Base-by-base conservation (phyloP, 2,329 filamentous ascomycete species). In the Curvularia lunata region DNA sequence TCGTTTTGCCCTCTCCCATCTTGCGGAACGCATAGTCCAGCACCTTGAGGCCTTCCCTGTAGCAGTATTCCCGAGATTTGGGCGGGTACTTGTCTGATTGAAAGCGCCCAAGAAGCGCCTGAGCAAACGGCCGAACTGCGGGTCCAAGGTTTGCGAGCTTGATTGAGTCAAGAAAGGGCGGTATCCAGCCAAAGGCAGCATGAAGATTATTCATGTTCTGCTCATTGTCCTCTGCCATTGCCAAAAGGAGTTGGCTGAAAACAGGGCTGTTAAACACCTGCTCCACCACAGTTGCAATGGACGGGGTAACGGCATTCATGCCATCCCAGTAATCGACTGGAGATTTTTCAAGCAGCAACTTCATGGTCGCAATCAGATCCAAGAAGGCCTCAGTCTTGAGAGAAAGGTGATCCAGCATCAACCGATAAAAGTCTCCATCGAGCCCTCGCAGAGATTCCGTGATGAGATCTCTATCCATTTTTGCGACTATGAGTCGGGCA, bases 321-420 rank as follows among this genome's bases (percentile, higher is more conserved):
- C 92, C 89, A 67, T 92, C 89, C 94, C 94, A 97, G 67, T 97
- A 95, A 43, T 91, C 90, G 53, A 85, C 85, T 0, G 92, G 85
- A 0, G 91, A 89, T 67, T 91, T 92, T 63, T 88, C 85, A 51
- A 97, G 81, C 16, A 97, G 83, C 12, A 81, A 82, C 43, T 85
- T 86, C 59, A 97, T 84, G 1, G 88, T 87, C 54, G 87, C 86
- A 45, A 96, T 82, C 16, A 95, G 81, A 56, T 88, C 84, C 12
- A 87, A 82, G 57, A 96, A 81, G 21, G 90, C 85, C 2, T 72
- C 65, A 1, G 75, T 76, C 23, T 79, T 71, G 5, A 82, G 62
- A 18, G 80, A 79, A 23, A 97, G 73, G 86, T 89, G 82, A 77
- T 92, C 75, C 77, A 91, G 78, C 13, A 83, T 81, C 18, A 87